Evolutionary conservation across 2,329 filamentous ascomycete genomes (phyloP), one percentile per base, ranked within the genome.

Genomic region (Botrytis cinerea): DNA sequence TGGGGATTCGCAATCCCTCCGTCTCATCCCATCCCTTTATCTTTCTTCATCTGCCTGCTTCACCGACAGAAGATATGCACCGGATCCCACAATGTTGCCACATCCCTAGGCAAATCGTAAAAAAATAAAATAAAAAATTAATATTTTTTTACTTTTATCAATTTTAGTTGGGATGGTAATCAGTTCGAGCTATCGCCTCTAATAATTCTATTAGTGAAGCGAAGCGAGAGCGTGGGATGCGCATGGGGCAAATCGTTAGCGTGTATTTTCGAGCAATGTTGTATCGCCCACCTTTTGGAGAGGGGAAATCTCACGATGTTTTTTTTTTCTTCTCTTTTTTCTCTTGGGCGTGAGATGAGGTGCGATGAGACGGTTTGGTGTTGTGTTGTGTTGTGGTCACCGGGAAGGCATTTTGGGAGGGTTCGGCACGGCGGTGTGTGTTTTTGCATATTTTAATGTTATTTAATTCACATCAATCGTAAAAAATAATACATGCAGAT

Each of bases 241-340:
- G 48, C 25, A 51, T 51, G 40, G 35, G n/a, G 20, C 62, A 45
- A 43, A 45, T 51, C 40, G 10, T 54, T 69, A 69, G 66, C 51
- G 66, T 43, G 35, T 8, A 43, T 32, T 57, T 69, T 69, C 48
- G 48, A 69, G 66, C 48, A 32, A 18, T n/a, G 25, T 25, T 14
- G 48, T 32, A 38, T 25, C 48, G 12, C 66, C 66, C 66, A 69
- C 48, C 28, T 59, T 54, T 59, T 54, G 35, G 46, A 38, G 35
- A 28, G 22, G 32, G 28, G 35, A n/a, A 43, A 43, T 63, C 25
- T 63, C 35, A 28, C 25, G 61, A 63, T 63, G 61, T 28, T 68
- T 68, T 68, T 57, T 66, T 40, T 22, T 54, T n/a, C 32, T 54
- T 38, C 28, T 69, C 10, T 51, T 51, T 51, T 51, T n/a, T 51